These are phyloP conservation scores for Fraxinus albicans DNA, from an alignment of 305 asterid genomes.

Conservation along the genomic window DNA sequence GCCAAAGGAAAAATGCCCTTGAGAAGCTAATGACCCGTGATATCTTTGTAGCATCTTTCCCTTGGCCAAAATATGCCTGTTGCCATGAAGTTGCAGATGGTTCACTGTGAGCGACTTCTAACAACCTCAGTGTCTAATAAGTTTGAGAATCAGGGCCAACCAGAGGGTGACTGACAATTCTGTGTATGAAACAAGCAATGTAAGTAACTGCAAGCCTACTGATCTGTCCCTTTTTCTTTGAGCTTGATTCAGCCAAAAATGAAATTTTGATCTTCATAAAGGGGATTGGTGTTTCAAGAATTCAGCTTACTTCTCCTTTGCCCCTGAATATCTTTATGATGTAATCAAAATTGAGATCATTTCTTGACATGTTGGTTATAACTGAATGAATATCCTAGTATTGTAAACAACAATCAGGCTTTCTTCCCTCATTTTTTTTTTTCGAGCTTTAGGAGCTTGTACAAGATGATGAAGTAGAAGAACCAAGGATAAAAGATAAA, in stretches of 20 bases:
- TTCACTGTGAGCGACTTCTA: not conserved
- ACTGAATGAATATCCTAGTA: not conserved
- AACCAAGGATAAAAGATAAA: not conserved
- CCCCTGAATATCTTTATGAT: not conserved
- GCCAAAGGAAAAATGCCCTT: not conserved
- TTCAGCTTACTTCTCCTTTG: not conserved
- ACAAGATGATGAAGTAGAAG: not conserved
- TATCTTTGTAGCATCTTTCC: not conserved
- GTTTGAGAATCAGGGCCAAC: not conserved
- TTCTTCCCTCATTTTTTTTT: not conserved
- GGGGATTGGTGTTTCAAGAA: not conserved
- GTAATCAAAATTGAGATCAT: not conserved
- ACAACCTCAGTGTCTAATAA: not conserved
- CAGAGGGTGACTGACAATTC: not conserved
- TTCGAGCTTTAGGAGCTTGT: not conserved
- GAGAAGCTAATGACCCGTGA: not conserved
- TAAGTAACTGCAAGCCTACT: not conserved
- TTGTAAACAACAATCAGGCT: not conserved
- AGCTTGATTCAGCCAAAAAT: not conserved
- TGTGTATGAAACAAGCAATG: not conserved
- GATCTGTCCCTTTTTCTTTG: not conserved
- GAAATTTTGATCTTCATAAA: not conserved
- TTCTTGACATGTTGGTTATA: not conserved
- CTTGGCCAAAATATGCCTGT: not conserved
- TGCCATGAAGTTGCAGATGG: not conserved